These are phyloP conservation scores for Phytophthora citrophthora DNA, from an alignment of 352 stramenopile species.

Conservation along the genomic window DNA sequence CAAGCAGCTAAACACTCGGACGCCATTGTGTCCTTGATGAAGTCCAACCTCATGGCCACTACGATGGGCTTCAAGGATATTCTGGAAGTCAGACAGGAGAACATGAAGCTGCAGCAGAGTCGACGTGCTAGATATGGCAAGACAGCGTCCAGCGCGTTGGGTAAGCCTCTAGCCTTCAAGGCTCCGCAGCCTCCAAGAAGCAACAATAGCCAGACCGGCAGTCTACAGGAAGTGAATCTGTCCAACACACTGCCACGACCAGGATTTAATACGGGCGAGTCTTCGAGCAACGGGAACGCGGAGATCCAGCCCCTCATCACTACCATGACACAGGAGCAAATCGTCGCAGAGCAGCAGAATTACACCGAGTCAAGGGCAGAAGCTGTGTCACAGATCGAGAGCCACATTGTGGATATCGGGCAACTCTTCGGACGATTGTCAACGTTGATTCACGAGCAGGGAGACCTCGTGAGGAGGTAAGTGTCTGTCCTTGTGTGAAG, in stretches of 20 bases:
- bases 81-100: conserved; percentile 84
- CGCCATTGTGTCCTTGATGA: conserved; percentile 86
- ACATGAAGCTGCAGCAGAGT: conserved; percentile 89
- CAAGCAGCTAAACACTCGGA: conserved; percentile 85
- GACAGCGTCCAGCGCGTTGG: conserved; percentile 67
- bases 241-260: conserved; percentile 66
- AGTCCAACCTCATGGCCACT: conserved; percentile 82
- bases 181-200: conserved; percentile 38
- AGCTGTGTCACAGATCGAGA: conserved; percentile 86
- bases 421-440: conserved; percentile 84
- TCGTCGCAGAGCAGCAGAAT: conserved; percentile 79
- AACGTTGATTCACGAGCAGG: conserved; percentile 83
- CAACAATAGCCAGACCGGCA: conserved; percentile 39
- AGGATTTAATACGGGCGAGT: conserved; percentile 23
- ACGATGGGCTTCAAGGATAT: conserved; percentile 88
- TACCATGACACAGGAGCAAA: conserved; percentile 75
- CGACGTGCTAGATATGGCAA: conserved; percentile 79
- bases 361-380: conserved; percentile 78
- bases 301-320: conserved; percentile 79
- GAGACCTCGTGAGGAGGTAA: conserved; percentile 81
- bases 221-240: conserved; percentile 47
- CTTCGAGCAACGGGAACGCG: conserved; percentile 34
- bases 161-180: conserved; percentile 81
- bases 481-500: not conserved
- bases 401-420: conserved; percentile 87